A percentile compares a stretch with the other conserved stretches of the same genome.
Conservation (phyloP, 257 asterid species). For the Solanum microdontum region DNA sequence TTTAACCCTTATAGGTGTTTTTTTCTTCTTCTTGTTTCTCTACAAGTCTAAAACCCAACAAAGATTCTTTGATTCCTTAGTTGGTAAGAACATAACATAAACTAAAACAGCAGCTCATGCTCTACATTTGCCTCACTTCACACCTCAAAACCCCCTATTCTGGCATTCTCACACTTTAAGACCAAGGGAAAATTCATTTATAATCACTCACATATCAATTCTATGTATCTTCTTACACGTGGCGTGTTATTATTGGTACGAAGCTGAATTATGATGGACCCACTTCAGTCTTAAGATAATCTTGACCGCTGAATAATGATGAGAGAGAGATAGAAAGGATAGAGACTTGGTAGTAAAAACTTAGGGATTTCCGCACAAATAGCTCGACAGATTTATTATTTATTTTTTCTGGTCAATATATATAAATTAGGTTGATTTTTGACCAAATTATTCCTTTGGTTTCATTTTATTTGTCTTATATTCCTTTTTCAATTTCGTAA, state of each 20-base stretch:
- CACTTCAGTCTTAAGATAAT: not conserved
- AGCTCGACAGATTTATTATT: not conserved
- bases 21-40: not conserved
- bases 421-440: not conserved
- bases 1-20: not conserved
- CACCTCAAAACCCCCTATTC: not conserved
- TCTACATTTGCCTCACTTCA: constrained; percentile 13
- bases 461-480: not conserved
- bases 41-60: constrained; percentile 7
- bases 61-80: constrained; percentile 28
- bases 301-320: not conserved
- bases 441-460: not conserved
- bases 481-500: not conserved
- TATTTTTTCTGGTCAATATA: not conserved
- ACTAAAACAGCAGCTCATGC: constrained; percentile 2
- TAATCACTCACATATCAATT: not conserved
- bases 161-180: not conserved
- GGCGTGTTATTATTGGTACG: not conserved
- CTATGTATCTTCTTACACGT: not conserved
- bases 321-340: not conserved
- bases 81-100: constrained; percentile 16
- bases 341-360: not conserved
- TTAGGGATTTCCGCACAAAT: not conserved
- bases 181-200: not conserved
- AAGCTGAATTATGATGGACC: not conserved